Base-by-base conservation (phyloP, 345 rosid species). In the Noccaea caerulescens region DNA sequence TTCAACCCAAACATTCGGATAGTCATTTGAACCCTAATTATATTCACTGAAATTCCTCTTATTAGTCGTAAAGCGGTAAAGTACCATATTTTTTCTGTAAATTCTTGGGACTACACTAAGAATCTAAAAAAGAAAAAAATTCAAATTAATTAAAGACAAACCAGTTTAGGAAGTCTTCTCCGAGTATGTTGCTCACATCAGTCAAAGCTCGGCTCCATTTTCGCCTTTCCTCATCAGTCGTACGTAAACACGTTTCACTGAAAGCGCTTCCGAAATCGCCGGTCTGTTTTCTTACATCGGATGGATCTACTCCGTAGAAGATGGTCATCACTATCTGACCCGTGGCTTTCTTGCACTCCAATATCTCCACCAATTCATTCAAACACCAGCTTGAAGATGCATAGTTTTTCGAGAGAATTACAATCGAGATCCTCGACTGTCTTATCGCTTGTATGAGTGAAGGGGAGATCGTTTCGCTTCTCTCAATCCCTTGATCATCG, bases 311-410 rank as follows among this genome's bases (percentile, higher is more conserved):
- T 10, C 23, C 49, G 0, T 57, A 57, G 56, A 68, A 57, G 13
- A 69, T 1, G 0, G 57, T 56, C 57, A 55, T 69, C 36, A 57
- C 65, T 1, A 56, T 69, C 0, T 55, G 55, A 0, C 56, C 56
- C 2, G 45, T 4, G 1, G 18, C 14, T 16, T 16, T 16, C 18
- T 16, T 16, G 18, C 18, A 16, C 50, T 64, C 7, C 18, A 32
- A 32, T 13, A 55, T 55, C 41, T 33, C 59, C 10, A 55, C 23
- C 8, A 72, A 0, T 23, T 63, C 64, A 46, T 55, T 27, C 46
- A 55, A 55, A 55, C 60, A 55, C 60, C 63, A 64, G 33, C 69
- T 47, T 10, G 69, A 64, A 0, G 34, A 64, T 9, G 69, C 69
- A 49, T 64, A 64, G 2, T 34, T 34, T 25, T 56, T 56, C 2